Percentiles rank a stretch among this genome's conserved stretches.
Evolutionary conservation across 2,329 filamentous ascomycete genomes (phyloP).

Genomic region (Periconia macrospinosa): DNA sequence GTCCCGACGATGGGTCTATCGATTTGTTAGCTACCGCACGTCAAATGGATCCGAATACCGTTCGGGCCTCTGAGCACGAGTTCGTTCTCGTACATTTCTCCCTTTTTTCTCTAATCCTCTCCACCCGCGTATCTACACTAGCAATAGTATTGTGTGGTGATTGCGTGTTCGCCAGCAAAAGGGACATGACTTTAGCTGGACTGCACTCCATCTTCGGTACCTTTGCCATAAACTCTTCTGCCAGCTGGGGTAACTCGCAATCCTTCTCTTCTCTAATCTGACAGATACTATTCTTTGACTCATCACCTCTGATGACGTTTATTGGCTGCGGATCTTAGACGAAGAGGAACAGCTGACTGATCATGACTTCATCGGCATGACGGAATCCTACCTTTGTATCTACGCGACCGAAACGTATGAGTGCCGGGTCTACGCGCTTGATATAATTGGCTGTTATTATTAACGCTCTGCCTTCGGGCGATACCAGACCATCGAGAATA

Average conservation of each 20-base stretch:
- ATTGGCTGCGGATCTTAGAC: slow-evolving; percentile 8
- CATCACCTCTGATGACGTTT: not conserved
- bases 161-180: slow-evolving; percentile 18
- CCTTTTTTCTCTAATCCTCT: slow-evolving; percentile 14
- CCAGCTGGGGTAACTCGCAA: slow-evolving; percentile 12
- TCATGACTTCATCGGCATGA: slow-evolving; percentile 16
- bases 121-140: slow-evolving; percentile 11
- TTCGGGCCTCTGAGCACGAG: slow-evolving; percentile 47
- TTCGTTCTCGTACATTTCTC: slow-evolving; percentile 35
- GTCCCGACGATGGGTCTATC: slow-evolving; percentile 35
- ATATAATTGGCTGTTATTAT: slow-evolving; percentile 81
- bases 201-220: slow-evolving; percentile 15
- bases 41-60: slow-evolving; percentile 45
- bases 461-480: slow-evolving; percentile 73
- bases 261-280: slow-evolving; percentile 4
- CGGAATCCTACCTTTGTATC: slow-evolving; percentile 65
- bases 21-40: slow-evolving; percentile 51
- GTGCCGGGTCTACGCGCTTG: slow-evolving; percentile 69
- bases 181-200: slow-evolving; percentile 16
- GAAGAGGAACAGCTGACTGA: slow-evolving; percentile 14
- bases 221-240: slow-evolving; percentile 16
- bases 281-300: slow-evolving; percentile 1
- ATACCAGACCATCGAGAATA: slow-evolving; percentile 77
- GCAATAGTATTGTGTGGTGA: slow-evolving; percentile 14
- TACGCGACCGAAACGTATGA: slow-evolving; percentile 71